Evolutionary conservation across 805 yeast genomes (phyloP).

Genomic region (Lipomyces lipofer): DNA sequence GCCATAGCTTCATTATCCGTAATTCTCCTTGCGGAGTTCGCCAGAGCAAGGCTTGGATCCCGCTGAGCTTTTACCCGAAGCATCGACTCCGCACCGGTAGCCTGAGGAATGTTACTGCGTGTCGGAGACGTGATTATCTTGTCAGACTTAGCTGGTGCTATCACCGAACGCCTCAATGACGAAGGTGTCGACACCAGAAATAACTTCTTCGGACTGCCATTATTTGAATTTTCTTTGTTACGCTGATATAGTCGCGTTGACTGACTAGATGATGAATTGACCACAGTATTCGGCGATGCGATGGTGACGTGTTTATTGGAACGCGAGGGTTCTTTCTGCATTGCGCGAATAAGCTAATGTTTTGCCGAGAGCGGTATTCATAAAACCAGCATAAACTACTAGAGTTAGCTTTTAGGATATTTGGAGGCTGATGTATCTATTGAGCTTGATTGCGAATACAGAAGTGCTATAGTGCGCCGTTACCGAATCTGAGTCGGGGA

Average conservation of each 20-base stretch:
- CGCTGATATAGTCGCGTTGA: background rate
- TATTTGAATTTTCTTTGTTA: background rate
- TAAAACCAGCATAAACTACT: too few species aligned
- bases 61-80: conserved; percentile 23
- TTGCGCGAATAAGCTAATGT: too few species aligned
- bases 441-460: too few species aligned
- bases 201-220: background rate
- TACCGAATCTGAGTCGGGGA: too few species aligned
- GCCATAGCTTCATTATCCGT: conserved; percentile 1
- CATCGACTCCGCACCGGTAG: conserved; percentile 8
- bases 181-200: conserved; percentile 5
- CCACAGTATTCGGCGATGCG: background rate
- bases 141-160: background rate
- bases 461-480: too few species aligned
- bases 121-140: background rate
- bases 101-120: conserved; percentile 12
- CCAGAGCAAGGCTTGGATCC: conserved; percentile 15
- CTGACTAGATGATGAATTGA: conserved; percentile 3
- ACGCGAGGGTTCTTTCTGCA: too few species aligned
- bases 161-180: background rate
- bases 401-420: too few species aligned
- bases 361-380: too few species aligned
- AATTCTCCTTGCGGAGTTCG: conserved; percentile 13
- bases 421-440: too few species aligned
- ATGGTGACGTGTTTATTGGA: conserved; percentile 1